A percentile compares a stretch with the other conserved stretches of the same genome.
These are phyloP conservation scores for Suillus luteus DNA, from an alignment of 768 basidiomycete genomes.

Conservation along the genomic window DNA sequence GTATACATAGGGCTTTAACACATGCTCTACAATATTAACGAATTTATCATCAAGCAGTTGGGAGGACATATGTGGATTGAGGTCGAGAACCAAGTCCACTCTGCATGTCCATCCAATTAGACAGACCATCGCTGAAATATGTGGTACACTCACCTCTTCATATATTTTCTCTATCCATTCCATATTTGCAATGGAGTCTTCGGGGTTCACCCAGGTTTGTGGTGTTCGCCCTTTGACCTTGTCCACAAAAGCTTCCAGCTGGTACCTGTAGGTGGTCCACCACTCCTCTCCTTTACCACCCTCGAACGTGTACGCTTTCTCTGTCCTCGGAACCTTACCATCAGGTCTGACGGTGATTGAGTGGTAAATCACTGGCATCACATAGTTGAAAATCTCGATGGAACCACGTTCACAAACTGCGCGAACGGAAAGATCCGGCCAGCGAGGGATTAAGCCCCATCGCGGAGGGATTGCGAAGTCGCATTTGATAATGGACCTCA, in stretches of 20 bases:
- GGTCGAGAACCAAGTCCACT: constrained; percentile 37
- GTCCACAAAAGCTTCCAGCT: constrained; percentile 67
- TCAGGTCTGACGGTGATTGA: constrained; percentile 45
- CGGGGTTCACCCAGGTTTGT: constrained; percentile 53
- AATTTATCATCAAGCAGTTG: constrained; percentile 17
- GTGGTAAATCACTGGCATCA: constrained; percentile 50
- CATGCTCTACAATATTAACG: not conserved
- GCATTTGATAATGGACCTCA: constrained; percentile 39
- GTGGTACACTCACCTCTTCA: constrained; percentile 39
- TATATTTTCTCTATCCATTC: constrained; percentile 61
- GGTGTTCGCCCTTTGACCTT: constrained; percentile 52
- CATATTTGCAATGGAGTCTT: constrained; percentile 60
- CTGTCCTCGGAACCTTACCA: constrained; percentile 35
- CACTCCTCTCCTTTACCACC: constrained; percentile 49
- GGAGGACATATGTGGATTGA: constrained; percentile 26
- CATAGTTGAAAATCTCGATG: constrained; percentile 44
- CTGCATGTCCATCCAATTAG: constrained; percentile 20
- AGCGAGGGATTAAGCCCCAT: constrained; percentile 40
- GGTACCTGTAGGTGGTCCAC: constrained; percentile 59
- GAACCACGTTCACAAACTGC: constrained; percentile 48
- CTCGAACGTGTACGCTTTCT: constrained; percentile 46
- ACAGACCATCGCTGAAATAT: constrained; percentile 3
- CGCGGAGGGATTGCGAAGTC: constrained; percentile 34
- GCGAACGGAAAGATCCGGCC: constrained; percentile 37
- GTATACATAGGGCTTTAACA: not conserved